A percentile compares a stretch with the other conserved stretches of the same genome.
Conservation (phyloP, 2,329 filamentous ascomycete species). For the Dactylellina leptospora region DNA sequence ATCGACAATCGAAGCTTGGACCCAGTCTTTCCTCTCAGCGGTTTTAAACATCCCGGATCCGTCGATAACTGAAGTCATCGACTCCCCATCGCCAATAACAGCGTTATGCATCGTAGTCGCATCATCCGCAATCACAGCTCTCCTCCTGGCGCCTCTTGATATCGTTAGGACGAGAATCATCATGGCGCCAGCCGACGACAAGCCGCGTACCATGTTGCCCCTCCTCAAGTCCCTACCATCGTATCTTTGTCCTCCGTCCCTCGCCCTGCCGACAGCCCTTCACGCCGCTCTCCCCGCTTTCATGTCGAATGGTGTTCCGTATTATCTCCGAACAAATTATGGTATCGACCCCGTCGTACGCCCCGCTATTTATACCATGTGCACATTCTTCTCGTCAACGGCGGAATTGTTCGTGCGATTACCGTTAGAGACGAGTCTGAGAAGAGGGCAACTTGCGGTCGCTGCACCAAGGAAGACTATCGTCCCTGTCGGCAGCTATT, state of each 20-base stretch:
- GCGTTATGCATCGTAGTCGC: slow-evolving; percentile 78
- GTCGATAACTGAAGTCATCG: slow-evolving; percentile 77
- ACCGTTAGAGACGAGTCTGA: slow-evolving; percentile 88
- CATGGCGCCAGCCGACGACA: slow-evolving; percentile 78
- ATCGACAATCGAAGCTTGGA: slow-evolving; percentile 89
- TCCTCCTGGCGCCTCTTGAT: slow-evolving; percentile 86
- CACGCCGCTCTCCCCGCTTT: slow-evolving; percentile 85
- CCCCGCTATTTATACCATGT: slow-evolving; percentile 81
- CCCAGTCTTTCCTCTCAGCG: slow-evolving; percentile 86
- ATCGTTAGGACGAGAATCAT: slow-evolving; percentile 88
- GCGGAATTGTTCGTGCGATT: slow-evolving; percentile 85
- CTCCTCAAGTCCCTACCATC: slow-evolving; percentile 81
- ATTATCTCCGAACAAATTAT: slow-evolving; percentile 85
- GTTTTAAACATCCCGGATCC: slow-evolving; percentile 88
- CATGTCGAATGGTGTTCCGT: slow-evolving; percentile 80
- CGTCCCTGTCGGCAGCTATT: slow-evolving; percentile 80
- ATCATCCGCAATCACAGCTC: slow-evolving; percentile 74
- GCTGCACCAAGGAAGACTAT: slow-evolving; percentile 72
- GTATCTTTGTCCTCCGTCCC: slow-evolving; percentile 73
- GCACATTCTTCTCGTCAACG: slow-evolving; percentile 81
- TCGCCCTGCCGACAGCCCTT: slow-evolving; percentile 84
- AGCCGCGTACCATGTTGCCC: slow-evolving; percentile 79
- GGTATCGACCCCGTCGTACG: slow-evolving; percentile 82
- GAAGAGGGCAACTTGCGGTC: slow-evolving; percentile 83
- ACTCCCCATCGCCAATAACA: slow-evolving; percentile 82